Base-by-base conservation (phyloP, 805 yeast species). In the Vanderwaltozyma verrucispora region DNA sequence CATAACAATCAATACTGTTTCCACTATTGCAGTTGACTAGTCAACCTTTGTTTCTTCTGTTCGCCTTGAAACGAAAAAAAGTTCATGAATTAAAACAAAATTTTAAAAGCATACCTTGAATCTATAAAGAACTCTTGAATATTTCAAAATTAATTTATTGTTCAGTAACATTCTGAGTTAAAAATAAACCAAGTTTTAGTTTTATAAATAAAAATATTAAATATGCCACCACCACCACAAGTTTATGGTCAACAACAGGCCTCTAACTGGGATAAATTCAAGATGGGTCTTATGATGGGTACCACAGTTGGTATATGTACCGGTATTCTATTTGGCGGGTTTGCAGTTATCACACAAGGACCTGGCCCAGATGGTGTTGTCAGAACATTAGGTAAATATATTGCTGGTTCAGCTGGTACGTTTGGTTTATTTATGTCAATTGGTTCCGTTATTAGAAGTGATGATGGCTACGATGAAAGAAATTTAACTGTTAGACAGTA, bases 211-310 rank as follows among this genome's bases (percentile, higher is more conserved):
- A n/a, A n/a, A n/a, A 11, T 24, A 24, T 24, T 13, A 24, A 24
- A 24, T 24, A 24, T 59, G 64, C 87, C 87, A 59, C 87, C 87
- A 59, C 80, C 76, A 47, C 83, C 72, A 59, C 82, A 78, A 62
- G 70, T 72, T 43, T 80, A 76, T 56, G 66, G 62, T 28, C 41
- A 38, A 38, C 63, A 61, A 48, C 78, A 77, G 50, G 95, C 94
- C 40, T 81, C 96, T 34, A 77, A 81, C 63, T 86, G 88, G 67
- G 96, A 92, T 39, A 92, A 92, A 67, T 84, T 92, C 75, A 92
- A 92, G 67, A 92, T 92, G 97, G 99, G 99, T 38, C 80, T 87
- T 43, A 67, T 89, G 68, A 92, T 92, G 96, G 99, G 99, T 45
- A 77, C 69, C 14, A 61, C 69, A 2, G 71, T 65, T 15, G 98